Evolutionary conservation across 805 yeast species (phyloP), one percentile per base, ranked within the genome.

Genomic region (Wickerhamiella nectarea): DNA sequence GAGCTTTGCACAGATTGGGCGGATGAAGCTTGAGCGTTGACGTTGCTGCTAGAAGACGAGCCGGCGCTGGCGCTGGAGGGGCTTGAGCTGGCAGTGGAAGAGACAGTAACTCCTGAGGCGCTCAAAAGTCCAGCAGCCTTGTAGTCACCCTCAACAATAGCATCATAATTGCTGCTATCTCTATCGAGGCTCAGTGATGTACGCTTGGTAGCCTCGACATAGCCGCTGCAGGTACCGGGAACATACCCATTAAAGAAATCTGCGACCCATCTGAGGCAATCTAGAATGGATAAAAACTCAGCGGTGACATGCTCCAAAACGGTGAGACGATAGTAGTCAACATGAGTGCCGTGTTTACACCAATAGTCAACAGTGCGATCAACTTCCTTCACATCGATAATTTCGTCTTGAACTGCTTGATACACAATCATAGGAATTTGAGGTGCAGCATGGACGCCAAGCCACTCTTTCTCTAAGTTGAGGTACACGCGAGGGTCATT

Each of bases 381-480:
- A 9, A 55, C 54, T 10, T 43, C 48, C 1, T 19, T 34, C 4
- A 45, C 36, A 15, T 51, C 50, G 6, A 52, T 52, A 3, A 52
- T 45, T 22, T 45, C 51, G 44, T 59, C 63, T 12, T 41, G 34
- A 15, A 42, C 38, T 11, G 56, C 55, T 17, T 55, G 59, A 47
- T 56, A 57, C 14, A 58, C 46, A 37, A 43, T 53, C 39, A 55
- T 6, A 3, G 52, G 54, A 9, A 43, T 28, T 14, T 44, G 46
- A 11, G 59, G 58, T 2, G 49, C 49, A 4, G 29, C 35, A 4
- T 17, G 6, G 5, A 19, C 34, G 6, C 38, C 38, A 19, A 53
- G 47, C 12, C 44, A 35, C 38, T 54, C 54, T 20, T 51, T 17
- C 18, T 34, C 38, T 4, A 40, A 29, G 14, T 5, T n/a, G 4